Percentiles rank a stretch among this genome's conserved stretches.
These are phyloP conservation scores for Acanthamoeba lugdunensis DNA, from an alignment of 208 protist genomes.

Conservation along the genomic window DNA sequence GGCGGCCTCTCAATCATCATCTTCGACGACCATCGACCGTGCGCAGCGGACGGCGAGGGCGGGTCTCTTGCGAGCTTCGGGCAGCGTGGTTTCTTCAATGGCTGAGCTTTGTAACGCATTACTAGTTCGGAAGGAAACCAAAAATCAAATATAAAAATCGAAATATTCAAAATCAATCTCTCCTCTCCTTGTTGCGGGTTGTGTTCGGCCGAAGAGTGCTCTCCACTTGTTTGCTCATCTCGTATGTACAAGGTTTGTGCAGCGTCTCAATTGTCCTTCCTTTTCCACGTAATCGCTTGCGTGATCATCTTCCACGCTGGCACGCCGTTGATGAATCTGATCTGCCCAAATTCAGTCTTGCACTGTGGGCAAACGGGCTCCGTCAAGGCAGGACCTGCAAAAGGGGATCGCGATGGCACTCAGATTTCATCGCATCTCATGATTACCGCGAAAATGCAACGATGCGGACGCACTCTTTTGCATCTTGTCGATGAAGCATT, in stretches of 20 bases:
- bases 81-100: conserved; percentile 35
- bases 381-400: background rate
- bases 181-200: background rate
- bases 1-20: background rate
- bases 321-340: conserved; percentile 37
- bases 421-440: background rate
- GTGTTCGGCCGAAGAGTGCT: background rate
- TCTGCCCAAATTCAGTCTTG: background rate
- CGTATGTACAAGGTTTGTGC: background rate
- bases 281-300: conserved; percentile 14
- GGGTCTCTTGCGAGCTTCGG: background rate
- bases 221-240: background rate
- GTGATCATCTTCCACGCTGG: conserved; percentile 37
- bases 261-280: background rate
- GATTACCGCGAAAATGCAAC: background rate
- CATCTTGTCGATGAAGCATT: conserved; percentile 61
- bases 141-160: conserved; percentile 62
- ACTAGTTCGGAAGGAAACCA: conserved; percentile 50
- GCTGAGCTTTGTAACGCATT: conserved; percentile 38
- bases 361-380: conserved; percentile 22
- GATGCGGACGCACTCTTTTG: background rate
- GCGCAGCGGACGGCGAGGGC: background rate
- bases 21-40: background rate
- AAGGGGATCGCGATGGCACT: background rate
- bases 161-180: conserved; percentile 7